These are phyloP conservation scores for Hyaloscypha bicolor DNA, from an alignment of 495 filamentous ascomycete species.

Conservation along the genomic window DNA sequence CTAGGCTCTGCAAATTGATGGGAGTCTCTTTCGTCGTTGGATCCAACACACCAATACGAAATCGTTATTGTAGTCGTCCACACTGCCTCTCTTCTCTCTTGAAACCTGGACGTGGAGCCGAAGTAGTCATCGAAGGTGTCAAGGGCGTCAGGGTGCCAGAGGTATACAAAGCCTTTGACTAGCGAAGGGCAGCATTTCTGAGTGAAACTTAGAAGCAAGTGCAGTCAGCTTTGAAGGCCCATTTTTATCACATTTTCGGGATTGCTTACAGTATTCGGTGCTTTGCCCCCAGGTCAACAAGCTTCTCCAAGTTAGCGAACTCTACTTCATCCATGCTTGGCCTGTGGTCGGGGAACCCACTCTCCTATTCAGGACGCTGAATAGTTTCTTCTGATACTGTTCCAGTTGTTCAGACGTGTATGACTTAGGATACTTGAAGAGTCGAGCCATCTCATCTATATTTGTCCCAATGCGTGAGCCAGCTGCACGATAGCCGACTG, in stretches of 20 bases:
- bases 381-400: slow-evolving; percentile 3
- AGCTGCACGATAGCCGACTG: not conserved
- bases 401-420: not conserved
- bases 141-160: slow-evolving; percentile 26
- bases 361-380: not conserved
- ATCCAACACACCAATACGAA: slow-evolving; percentile 11
- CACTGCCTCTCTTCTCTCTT: slow-evolving; percentile 5
- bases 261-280: slow-evolving; percentile 24
- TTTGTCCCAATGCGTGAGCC: not conserved
- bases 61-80: slow-evolving; percentile 26
- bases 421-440: not conserved
- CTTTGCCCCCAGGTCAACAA: slow-evolving; percentile 17
- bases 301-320: not conserved
- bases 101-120: slow-evolving; percentile 11
- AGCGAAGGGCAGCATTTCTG: slow-evolving; percentile 17
- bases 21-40: not conserved
- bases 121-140: slow-evolving; percentile 25
- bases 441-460: slow-evolving; percentile 4
- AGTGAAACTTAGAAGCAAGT: slow-evolving; percentile 1
- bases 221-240: not conserved
- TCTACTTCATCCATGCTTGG: not conserved
- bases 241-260: not conserved
- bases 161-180: slow-evolving; percentile 16
- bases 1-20: slow-evolving; percentile 5
- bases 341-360: not conserved